Evolutionary conservation across 176 grass and related monocot species (phyloP).

Genomic region (Puya raimondii): DNA sequence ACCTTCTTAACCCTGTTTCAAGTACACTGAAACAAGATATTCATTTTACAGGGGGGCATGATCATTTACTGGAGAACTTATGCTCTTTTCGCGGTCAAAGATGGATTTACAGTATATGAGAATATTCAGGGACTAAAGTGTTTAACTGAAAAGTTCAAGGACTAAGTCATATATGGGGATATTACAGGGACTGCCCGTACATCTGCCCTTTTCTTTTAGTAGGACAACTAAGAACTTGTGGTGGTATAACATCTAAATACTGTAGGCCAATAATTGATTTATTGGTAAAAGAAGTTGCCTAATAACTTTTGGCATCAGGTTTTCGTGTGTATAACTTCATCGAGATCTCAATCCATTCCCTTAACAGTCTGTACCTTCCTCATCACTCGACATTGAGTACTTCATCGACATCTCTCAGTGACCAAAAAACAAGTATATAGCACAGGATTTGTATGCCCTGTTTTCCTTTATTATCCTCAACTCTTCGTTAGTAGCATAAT

Average conservation of each 20-base stretch:
- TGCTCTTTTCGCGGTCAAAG: too few species aligned
- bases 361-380: conserved; percentile 19
- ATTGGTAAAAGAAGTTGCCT: conserved; percentile 7
- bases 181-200: too few species aligned
- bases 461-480: conserved; percentile 20
- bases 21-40: too few species aligned
- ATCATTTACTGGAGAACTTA: too few species aligned
- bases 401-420: conserved; percentile 20
- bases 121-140: too few species aligned
- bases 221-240: not conserved
- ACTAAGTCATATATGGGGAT: too few species aligned
- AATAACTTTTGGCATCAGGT: conserved; percentile 26
- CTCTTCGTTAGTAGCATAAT: conserved; percentile 26
- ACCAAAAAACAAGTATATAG: conserved; percentile 21
- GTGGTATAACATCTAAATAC: not conserved
- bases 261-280: not conserved
- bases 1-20: too few species aligned
- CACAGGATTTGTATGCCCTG: conserved; percentile 21
- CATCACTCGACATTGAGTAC: conserved; percentile 12
- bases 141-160: too few species aligned
- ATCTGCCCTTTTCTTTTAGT: not conserved
- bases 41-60: too few species aligned
- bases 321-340: conserved; percentile 31
- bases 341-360: conserved; percentile 10
- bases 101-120: too few species aligned